These are phyloP conservation scores for Graphiopsis chlorocephala DNA, from an alignment of 2,329 filamentous ascomycete genomes.

Conservation along the genomic window DNA sequence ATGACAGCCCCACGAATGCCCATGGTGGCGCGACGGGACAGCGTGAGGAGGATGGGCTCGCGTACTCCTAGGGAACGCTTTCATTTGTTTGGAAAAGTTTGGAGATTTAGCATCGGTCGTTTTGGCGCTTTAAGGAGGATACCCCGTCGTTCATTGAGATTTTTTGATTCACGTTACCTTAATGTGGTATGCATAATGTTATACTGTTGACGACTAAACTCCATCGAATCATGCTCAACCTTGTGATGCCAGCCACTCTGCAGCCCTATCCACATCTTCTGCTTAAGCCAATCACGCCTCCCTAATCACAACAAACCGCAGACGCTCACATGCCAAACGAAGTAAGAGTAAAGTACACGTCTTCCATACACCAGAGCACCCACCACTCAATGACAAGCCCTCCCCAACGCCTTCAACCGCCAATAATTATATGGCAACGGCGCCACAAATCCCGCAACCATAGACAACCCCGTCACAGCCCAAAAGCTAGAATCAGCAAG, in stretches of 20 bases:
- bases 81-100: slow-evolving; percentile 1
- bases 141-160: slow-evolving; percentile 12
- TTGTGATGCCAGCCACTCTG: neutral
- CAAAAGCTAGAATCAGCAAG: neutral
- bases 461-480: neutral
- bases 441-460: slow-evolving; percentile 3
- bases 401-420: slow-evolving; percentile 7
- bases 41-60: neutral
- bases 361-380: neutral
- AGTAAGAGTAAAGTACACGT: neutral
- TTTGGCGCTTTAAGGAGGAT: slow-evolving; percentile 15
- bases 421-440: slow-evolving; percentile 14
- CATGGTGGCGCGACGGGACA: neutral
- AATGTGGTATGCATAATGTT: neutral
- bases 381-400: slow-evolving; percentile 6
- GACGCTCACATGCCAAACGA: neutral
- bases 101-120: slow-evolving; percentile 15
- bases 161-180: neutral
- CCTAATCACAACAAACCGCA: neutral
- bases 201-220: neutral
- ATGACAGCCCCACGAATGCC: slow-evolving; percentile 2
- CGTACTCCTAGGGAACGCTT: neutral
- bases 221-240: neutral
- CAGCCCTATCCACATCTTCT: neutral
- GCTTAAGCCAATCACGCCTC: neutral